Evolutionary conservation across 257 asterid genomes (phyloP).

Genomic region (Linaria vulgaris): DNA sequence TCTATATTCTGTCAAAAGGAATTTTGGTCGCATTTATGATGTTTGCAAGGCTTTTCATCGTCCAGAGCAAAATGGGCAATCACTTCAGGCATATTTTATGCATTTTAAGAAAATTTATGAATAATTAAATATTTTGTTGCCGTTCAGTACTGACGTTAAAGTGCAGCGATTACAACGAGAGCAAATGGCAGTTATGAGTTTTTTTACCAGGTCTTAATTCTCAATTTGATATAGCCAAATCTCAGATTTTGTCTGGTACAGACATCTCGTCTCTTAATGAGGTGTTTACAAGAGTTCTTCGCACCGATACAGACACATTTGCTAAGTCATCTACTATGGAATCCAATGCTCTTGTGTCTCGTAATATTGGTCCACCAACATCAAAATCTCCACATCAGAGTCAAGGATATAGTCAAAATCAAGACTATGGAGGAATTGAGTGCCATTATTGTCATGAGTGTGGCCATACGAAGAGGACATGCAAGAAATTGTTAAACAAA

Average conservation of each 20-base stretch:
- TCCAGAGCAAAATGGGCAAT: background rate
- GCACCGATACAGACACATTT: background rate
- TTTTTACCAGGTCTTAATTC: background rate
- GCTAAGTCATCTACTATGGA: background rate
- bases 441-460: too few relatives aligned
- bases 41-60: background rate
- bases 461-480: too few relatives aligned
- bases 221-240: too few relatives aligned
- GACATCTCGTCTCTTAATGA: too few relatives aligned
- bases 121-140: background rate
- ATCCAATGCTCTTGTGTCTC: too few relatives aligned
- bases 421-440: too few relatives aligned
- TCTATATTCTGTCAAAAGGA: conserved; percentile 6
- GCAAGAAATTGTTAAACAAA: too few relatives aligned
- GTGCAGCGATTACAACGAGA: background rate
- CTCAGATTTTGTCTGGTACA: background rate
- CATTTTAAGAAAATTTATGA: background rate
- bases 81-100: background rate
- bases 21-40: background rate
- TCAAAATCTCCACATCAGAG: too few relatives aligned
- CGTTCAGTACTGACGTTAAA: background rate
- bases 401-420: too few relatives aligned
- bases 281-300: background rate
- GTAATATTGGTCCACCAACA: too few relatives aligned
- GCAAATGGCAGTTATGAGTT: background rate